Percentiles rank a stretch among this genome's conserved stretches.
These are phyloP conservation scores for Schizophyllum commune DNA, from an alignment of 1,284 basidiomycete species.

Conservation along the genomic window DNA sequence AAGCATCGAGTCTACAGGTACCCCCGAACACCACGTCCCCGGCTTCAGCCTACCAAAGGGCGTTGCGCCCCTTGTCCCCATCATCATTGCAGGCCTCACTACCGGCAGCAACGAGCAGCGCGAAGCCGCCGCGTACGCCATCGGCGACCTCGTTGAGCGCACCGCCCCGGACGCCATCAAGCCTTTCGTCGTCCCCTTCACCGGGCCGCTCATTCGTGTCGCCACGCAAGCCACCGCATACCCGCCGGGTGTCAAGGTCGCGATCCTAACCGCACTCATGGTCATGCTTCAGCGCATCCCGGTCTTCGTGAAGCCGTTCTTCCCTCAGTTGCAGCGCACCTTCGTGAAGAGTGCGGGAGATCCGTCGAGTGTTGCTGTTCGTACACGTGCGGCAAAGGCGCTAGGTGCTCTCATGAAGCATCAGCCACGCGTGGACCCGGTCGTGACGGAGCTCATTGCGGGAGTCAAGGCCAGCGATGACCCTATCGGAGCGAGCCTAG, in stretches of 20 bases:
- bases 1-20: conserved; percentile 82
- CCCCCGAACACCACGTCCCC: conserved; percentile 72
- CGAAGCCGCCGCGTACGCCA: conserved; percentile 92
- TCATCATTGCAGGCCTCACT: conserved; percentile 84
- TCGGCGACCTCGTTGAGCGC: conserved; percentile 90
- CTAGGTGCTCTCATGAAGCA: conserved; percentile 90
- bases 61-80: conserved; percentile 80
- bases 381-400: conserved; percentile 76
- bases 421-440: conserved; percentile 80
- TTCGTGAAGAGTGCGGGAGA: conserved; percentile 94
- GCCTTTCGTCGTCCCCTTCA: conserved; percentile 94
- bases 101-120: conserved; percentile 78
- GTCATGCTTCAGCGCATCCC: conserved; percentile 83
- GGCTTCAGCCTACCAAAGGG: conserved; percentile 91
- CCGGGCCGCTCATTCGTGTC: conserved; percentile 92
- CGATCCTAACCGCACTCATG: conserved; percentile 76
- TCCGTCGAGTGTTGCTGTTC: conserved; percentile 70
- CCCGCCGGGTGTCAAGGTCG: conserved; percentile 87
- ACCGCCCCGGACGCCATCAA: conserved; percentile 89
- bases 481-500: conserved; percentile 67
- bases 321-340: conserved; percentile 94
- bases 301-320: conserved; percentile 92
- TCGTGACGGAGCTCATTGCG: conserved; percentile 81
- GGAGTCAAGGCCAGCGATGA: conserved; percentile 66
- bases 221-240: conserved; percentile 83